Conservation (phyloP, 1,284 basidiomycete genomes). For the Apiotrichum sp. region DNA sequence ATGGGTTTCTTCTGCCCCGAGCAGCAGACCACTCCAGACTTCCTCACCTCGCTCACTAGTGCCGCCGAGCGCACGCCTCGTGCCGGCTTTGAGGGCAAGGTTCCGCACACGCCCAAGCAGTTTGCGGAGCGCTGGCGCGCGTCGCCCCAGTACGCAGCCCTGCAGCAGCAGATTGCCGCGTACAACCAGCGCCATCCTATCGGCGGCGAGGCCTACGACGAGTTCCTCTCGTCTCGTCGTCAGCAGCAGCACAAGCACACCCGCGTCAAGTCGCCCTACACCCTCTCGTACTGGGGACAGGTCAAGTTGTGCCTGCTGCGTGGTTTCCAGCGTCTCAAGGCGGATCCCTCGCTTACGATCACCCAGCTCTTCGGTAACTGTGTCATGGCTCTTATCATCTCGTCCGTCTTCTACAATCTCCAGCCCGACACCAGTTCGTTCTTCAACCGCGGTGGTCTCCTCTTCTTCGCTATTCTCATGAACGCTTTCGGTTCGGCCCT, state of each 20-base stretch:
- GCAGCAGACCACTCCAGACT: constrained; percentile 52
- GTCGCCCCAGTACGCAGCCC: constrained; percentile 36
- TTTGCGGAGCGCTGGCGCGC: constrained; percentile 49
- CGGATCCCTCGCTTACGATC: constrained; percentile 45
- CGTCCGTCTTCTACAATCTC: constrained; percentile 47
- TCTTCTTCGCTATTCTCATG: constrained; percentile 49
- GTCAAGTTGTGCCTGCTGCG: constrained; percentile 46
- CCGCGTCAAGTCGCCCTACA: constrained; percentile 45
- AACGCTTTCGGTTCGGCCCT: constrained; percentile 36
- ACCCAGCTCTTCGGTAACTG: constrained; percentile 47
- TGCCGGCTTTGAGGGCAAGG: constrained; percentile 49
- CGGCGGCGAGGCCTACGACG: constrained; percentile 41
- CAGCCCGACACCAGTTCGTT: constrained; percentile 33
- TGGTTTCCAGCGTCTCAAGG: constrained; percentile 46
- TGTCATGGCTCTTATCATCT: constrained; percentile 47
- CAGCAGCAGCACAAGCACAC: constrained; percentile 48
- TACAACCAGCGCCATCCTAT: constrained; percentile 45
- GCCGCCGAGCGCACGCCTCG: constrained; percentile 55
- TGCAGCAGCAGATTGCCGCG: constrained; percentile 42
- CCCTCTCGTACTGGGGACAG: constrained; percentile 45
- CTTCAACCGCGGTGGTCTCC: constrained; percentile 39
- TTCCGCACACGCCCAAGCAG: constrained; percentile 60
- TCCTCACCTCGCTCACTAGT: constrained; percentile 59
- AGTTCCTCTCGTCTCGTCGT: constrained; percentile 46
- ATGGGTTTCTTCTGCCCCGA: constrained; percentile 62